A percentile compares a stretch with the other conserved stretches of the same genome.
These are phyloP conservation scores for Mycena chlorophos DNA, from an alignment of 768 basidiomycete species.

Conservation along the genomic window DNA sequence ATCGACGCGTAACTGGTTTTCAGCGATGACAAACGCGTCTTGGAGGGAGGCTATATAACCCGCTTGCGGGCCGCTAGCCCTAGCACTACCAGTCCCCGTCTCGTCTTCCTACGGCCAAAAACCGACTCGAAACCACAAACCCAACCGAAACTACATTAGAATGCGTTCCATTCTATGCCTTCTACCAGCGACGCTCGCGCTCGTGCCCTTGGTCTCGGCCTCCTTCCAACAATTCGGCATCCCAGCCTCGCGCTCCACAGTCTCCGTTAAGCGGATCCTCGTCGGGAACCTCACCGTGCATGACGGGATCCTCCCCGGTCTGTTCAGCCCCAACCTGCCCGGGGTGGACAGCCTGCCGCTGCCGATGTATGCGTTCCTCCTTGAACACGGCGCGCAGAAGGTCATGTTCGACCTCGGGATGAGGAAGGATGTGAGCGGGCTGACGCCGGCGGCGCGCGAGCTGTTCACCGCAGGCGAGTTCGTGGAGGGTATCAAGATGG, in stretches of 20 bases:
- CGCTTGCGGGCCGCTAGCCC: too few relatives aligned
- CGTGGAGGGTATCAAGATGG: not conserved
- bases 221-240: slow-evolving; percentile 13
- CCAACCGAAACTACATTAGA: too few relatives aligned
- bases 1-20: too few relatives aligned
- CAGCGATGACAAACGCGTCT: too few relatives aligned
- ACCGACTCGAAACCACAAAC: too few relatives aligned
- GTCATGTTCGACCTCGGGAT: slow-evolving; percentile 20
- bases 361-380: slow-evolving; percentile 9
- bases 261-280: slow-evolving; percentile 13
- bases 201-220: too few relatives aligned
- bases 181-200: too few relatives aligned
- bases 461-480: not conserved
- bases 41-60: too few relatives aligned
- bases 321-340: slow-evolving; percentile 4
- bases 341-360: slow-evolving; percentile 2
- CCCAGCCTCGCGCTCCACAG: slow-evolving; percentile 3
- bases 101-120: too few relatives aligned
- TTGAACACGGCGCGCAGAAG: slow-evolving; percentile 5
- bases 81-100: too few relatives aligned
- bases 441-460: slow-evolving; percentile 1
- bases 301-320: not conserved
- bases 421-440: slow-evolving; percentile 9
- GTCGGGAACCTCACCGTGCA: slow-evolving; percentile 13
- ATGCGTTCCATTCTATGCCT: too few relatives aligned